Conservation (phyloP, 2,329 filamentous ascomycete genomes). For the Penicillium digitatum region DNA sequence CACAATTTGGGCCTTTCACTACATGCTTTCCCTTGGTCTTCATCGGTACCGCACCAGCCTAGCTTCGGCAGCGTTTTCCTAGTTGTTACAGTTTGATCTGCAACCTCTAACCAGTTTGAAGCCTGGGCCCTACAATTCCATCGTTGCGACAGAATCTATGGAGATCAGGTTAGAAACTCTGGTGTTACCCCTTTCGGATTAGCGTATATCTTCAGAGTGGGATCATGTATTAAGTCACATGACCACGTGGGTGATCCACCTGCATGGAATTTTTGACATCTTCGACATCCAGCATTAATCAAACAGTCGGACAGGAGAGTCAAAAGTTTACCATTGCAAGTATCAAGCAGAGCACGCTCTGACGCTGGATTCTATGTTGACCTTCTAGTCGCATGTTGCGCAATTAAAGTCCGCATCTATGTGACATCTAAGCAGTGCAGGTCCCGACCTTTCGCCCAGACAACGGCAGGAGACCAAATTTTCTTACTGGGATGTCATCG, state of each 20-base stretch:
- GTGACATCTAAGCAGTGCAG: neutral
- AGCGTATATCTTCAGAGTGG: neutral
- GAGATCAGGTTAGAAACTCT: neutral
- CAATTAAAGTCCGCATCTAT: neutral
- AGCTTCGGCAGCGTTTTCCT: neutral
- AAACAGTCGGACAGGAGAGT: neutral
- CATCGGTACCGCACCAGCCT: neutral
- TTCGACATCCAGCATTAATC: neutral
- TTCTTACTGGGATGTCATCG: conserved; percentile 29
- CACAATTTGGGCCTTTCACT: neutral
- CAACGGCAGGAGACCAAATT: neutral
- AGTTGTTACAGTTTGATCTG: neutral
- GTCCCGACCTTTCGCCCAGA: neutral
- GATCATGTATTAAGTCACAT: neutral
- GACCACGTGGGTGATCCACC: neutral
- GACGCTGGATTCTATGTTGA: neutral
- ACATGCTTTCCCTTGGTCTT: neutral
- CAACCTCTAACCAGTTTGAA: rapidly evolving
- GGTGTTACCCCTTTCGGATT: neutral
- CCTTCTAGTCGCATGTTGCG: neutral
- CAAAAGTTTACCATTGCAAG: neutral
- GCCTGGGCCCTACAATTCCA: neutral
- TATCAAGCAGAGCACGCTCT: rapidly evolving
- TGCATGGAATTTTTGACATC: conserved; percentile 9
- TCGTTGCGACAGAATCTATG: neutral